A percentile compares a stretch with the other conserved stretches of the same genome.
These are phyloP conservation scores for Phytophthora idaei DNA, from an alignment of 352 stramenopile genomes.

Conservation along the genomic window DNA sequence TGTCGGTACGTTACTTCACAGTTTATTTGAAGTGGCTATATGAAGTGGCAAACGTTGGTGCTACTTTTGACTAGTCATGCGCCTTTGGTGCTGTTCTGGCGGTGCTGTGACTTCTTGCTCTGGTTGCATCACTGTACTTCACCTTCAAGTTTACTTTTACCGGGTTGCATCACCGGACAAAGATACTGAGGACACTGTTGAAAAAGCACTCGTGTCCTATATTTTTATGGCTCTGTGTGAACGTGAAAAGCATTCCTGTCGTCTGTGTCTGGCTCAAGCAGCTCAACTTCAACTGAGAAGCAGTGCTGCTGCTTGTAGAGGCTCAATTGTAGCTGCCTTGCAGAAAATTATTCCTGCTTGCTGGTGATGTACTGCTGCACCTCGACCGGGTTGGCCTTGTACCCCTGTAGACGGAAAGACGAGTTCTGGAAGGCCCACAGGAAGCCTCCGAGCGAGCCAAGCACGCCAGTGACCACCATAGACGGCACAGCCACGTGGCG, in stretches of 20 bases:
- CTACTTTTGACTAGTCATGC: not conserved
- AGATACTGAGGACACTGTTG: no score
- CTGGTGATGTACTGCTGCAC: conserved; percentile 70
- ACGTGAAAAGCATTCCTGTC: not conserved
- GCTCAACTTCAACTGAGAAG: not conserved
- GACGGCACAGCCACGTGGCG: conserved; percentile 65
- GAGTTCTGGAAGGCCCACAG: conserved; percentile 86
- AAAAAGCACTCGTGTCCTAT: conserved; percentile 22
- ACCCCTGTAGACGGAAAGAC: conserved; percentile 80
- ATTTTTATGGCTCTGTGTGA: conserved; percentile 28
- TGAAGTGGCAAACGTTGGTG: not conserved
- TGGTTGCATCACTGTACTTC: not conserved
- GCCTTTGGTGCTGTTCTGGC: no score
- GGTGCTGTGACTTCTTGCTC: no score
- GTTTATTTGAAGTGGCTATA: not conserved
- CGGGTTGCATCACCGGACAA: not conserved
- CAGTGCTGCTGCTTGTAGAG: not conserved
- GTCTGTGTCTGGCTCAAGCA: not conserved
- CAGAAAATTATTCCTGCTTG: conserved; percentile 32
- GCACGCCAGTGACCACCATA: conserved; percentile 76
- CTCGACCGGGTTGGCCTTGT: conserved; percentile 61
- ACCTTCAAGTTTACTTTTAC: conserved; percentile 2
- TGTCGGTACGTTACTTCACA: conserved; percentile 11
- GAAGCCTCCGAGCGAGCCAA: conserved; percentile 79
- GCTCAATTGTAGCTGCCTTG: not conserved